Percentiles rank a stretch among this genome's conserved stretches.
phyloP scores from a whole-genome alignment of 768 basidiomycete genomes.

The Auriscalpium vulgare region DNA sequence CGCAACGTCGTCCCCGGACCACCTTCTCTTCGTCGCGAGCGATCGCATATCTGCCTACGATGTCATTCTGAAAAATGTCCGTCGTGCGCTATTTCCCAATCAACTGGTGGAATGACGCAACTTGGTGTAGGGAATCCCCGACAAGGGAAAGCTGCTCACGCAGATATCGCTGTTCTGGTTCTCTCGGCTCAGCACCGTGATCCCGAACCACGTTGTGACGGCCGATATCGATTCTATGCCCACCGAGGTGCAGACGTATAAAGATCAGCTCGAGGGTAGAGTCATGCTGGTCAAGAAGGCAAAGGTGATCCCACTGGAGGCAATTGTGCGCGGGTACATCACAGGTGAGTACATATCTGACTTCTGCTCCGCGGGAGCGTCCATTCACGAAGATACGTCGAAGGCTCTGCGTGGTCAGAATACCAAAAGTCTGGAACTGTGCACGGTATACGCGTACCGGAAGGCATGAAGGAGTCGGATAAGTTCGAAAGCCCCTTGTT shows the following conservation, averaged over 20 bases:
- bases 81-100: neutral
- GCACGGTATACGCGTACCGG: slow-evolving; percentile 73
- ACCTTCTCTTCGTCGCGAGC: slow-evolving; percentile 87
- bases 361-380: neutral
- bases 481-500: slow-evolving; percentile 79
- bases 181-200: slow-evolving; percentile 63
- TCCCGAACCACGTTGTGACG: slow-evolving; percentile 88
- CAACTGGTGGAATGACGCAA: neutral
- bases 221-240: slow-evolving; percentile 78
- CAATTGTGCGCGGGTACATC: slow-evolving; percentile 93
- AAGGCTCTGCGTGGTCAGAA: slow-evolving; percentile 94
- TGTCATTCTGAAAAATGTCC: slow-evolving; percentile 87
- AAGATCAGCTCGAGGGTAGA: slow-evolving; percentile 70
- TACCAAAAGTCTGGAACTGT: slow-evolving; percentile 85
- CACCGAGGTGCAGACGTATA: slow-evolving; percentile 62
- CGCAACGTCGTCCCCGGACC: slow-evolving; percentile 55
- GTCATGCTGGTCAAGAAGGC: slow-evolving; percentile 90
- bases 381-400: neutral
- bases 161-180: slow-evolving; percentile 96
- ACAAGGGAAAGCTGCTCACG: slow-evolving; percentile 87
- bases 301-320: slow-evolving; percentile 84
- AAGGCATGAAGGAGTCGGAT: slow-evolving; percentile 77
- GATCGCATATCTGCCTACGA: slow-evolving; percentile 98
- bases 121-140: slow-evolving; percentile 73
- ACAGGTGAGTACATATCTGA: slow-evolving; percentile 49